These are phyloP conservation scores for Boletus coccyginus DNA, from an alignment of 768 basidiomycete genomes.

Conservation along the genomic window DNA sequence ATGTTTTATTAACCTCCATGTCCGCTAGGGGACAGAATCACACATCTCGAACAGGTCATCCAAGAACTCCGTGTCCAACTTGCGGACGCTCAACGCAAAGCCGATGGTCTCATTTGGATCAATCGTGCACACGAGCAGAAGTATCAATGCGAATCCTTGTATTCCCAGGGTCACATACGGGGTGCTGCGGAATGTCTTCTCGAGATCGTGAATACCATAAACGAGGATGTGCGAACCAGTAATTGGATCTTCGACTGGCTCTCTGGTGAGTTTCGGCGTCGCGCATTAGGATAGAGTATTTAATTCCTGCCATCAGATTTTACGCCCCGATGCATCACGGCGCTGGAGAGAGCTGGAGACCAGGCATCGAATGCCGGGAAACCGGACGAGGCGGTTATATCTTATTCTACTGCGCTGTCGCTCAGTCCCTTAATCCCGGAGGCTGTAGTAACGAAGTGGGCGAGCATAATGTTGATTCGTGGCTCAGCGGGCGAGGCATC, in stretches of 20 bases:
- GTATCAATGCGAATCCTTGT: neutral
- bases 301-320: neutral
- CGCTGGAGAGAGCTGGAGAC: neutral
- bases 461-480: neutral
- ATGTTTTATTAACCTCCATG: no score
- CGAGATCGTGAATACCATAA: neutral
- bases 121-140: neutral
- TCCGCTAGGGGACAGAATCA: no score
- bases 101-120: neutral
- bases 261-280: neutral
- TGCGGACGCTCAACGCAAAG: neutral
- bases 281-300: neutral
- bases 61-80: neutral
- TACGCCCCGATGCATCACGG: neutral
- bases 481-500: neutral
- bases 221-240: neutral
- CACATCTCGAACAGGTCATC: no score
- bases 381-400: neutral
- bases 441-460: neutral
- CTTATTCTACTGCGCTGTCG: neutral
- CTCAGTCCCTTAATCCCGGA: neutral
- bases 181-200: neutral
- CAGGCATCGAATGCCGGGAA: neutral
- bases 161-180: neutral
- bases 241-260: neutral